phyloP scores from a whole-genome alignment of 441 rosid species.

The Heliophila coronopifolia region DNA sequence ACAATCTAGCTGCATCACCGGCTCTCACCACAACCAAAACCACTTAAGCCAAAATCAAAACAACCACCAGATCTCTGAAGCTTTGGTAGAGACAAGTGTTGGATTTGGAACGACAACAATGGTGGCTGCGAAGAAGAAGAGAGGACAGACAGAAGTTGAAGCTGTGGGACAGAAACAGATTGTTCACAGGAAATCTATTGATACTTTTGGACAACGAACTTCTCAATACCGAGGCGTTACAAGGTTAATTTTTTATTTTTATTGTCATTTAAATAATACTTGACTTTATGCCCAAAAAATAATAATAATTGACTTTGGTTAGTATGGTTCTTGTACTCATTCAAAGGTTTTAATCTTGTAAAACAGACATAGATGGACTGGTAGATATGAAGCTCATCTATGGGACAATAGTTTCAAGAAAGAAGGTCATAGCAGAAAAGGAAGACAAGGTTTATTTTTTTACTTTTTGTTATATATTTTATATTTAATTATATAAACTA shows the following conservation, averaged over 20 bases:
- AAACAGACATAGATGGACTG: conserved; percentile 72
- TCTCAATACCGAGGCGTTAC: conserved; percentile 68
- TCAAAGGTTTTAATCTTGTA: background rate
- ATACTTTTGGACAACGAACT: conserved; percentile 64
- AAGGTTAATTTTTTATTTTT: conserved; percentile 28
- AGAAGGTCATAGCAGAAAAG: conserved; percentile 71
- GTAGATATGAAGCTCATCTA: conserved; percentile 67
- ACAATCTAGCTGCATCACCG: conserved; percentile 79
- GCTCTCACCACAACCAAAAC: conserved; percentile 46
- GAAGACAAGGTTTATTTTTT: conserved; percentile 56
- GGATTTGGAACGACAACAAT: conserved; percentile 22
- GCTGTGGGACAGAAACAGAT: conserved; percentile 48
- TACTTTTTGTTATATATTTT: no score
- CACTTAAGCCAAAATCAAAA: conserved; percentile 22
- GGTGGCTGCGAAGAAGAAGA: conserved; percentile 31
- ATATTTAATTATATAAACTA: no score
- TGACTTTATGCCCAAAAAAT: background rate
- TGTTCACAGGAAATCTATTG: conserved; percentile 42
- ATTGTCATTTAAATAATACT: background rate
- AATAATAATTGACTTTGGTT: background rate
- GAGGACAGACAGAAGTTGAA: conserved; percentile 32
- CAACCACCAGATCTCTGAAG: conserved; percentile 29
- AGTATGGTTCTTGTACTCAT: background rate
- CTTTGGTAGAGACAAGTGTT: conserved; percentile 33
- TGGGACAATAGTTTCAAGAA: conserved; percentile 75